Evolutionary conservation across 140 eudicot genomes (phyloP).

Genomic region (Stevia rebaudiana): DNA sequence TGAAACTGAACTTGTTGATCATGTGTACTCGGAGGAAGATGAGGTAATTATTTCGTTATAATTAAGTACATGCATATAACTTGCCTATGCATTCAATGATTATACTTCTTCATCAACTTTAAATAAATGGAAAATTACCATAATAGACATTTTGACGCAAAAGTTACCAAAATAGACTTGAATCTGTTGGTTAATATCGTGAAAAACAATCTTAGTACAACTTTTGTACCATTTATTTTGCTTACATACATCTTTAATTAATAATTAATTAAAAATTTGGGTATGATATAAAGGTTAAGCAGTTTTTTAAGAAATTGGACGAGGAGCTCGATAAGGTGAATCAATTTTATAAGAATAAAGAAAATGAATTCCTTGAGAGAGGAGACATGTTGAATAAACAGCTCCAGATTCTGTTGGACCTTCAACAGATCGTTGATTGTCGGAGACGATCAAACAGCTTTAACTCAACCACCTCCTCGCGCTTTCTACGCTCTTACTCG

Average conservation of each 20-base stretch:
- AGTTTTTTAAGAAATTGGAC: slow-evolving; percentile 66
- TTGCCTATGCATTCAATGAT: too few species aligned
- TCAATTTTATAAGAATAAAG: slow-evolving; percentile 64
- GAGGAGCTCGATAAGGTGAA: slow-evolving; percentile 81
- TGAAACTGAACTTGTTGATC: slow-evolving; percentile 65
- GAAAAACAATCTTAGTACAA: too few species aligned
- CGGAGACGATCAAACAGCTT: slow-evolving; percentile 41
- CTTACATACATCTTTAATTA: too few species aligned
- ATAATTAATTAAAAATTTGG: too few species aligned
- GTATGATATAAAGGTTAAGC: slow-evolving; percentile 31
- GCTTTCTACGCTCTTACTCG: slow-evolving; percentile 48
- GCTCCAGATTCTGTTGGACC: slow-evolving; percentile 64
- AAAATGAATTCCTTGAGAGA: slow-evolving; percentile 67
- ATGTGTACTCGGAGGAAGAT: slow-evolving; percentile 70
- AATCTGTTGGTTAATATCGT: too few species aligned
- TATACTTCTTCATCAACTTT: too few species aligned
- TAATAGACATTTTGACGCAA: too few species aligned
- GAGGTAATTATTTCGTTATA: slow-evolving; percentile 41
- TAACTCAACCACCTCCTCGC: slow-evolving; percentile 33
- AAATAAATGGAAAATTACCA: too few species aligned
- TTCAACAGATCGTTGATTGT: slow-evolving; percentile 45
- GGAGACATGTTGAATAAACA: slow-evolving; percentile 74
- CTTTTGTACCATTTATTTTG: too few species aligned
- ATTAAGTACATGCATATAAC: too few species aligned
- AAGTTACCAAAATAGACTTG: too few species aligned